These are phyloP conservation scores for Torrubiella hemipterigena DNA, from an alignment of 2,329 filamentous ascomycete genomes.

Conservation along the genomic window DNA sequence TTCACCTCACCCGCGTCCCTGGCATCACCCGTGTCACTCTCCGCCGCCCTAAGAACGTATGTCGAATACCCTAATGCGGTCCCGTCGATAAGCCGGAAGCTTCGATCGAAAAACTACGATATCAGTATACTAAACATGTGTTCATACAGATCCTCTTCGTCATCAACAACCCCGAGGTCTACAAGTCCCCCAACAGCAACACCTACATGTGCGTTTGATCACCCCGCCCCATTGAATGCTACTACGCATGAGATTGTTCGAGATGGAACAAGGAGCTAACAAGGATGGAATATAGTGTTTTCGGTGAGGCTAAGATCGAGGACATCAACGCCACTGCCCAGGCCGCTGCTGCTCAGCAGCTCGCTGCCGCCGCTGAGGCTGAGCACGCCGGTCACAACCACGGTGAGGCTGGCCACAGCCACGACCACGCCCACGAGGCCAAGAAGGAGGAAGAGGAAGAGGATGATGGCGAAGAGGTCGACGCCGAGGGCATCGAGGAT, in stretches of 20 bases:
- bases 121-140: too few species aligned
- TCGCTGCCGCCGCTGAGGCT: conserved; percentile 56
- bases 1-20: conserved; percentile 89
- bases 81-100: too few species aligned
- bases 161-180: conserved; percentile 98
- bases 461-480: conserved; percentile 85
- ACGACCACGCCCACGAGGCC: conserved; percentile 48
- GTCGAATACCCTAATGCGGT: too few species aligned
- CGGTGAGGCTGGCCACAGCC: conserved; percentile 53
- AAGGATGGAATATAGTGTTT: conserved; percentile 54
- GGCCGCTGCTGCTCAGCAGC: conserved; percentile 89
- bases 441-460: conserved; percentile 69
- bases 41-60: conserved; percentile 96
- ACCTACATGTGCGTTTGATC: conserved; percentile 95
- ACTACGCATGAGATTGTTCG: too few species aligned
- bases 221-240: too few species aligned
- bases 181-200: conserved; percentile 98
- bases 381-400: conserved; percentile 64
- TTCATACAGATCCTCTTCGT: conserved; percentile 93
- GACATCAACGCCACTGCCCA: conserved; percentile 98
- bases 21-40: conserved; percentile 98
- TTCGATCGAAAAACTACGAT: conserved; percentile 1
- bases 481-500: conserved; percentile 86
- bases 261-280: background rate
- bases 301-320: conserved; percentile 99